Evolutionary conservation across 1,139 yeast species (phyloP), one percentile per base, ranked within the genome.

Genomic region (Nematodospora anomalae): DNA sequence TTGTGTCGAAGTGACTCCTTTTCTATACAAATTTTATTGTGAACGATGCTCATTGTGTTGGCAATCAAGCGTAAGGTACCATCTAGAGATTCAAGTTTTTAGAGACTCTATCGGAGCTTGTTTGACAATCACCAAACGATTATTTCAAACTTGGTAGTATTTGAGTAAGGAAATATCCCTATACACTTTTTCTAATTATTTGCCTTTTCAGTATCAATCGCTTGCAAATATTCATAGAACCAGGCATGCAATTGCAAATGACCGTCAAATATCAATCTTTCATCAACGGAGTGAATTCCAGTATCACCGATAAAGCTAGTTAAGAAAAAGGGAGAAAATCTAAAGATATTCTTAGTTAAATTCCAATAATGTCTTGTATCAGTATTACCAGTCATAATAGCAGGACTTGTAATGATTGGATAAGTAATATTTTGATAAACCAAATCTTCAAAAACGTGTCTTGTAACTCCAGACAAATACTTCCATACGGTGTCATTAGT

Each of bases 361-460:
- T 68, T 60, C 90, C 94, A 85, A 62, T 84, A 87, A 55, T 78
- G 75, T 53, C 77, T 75, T 6, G 96, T 87, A 56, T 88, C 96
- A 2, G 96, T 88, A 59, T 87, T 88, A 22, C 86, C 96, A 4
- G 86, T 72, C 78, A 84, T 76, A 35, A 85, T 54, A 13, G 76
- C 66, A 8, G 95, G 94, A 2, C 89, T 64, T 15, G 79, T 65
- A 35, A 83, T 66, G 22, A 80, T 61, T 16, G 77, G 67, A 28
- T 66, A 55, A 9, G 52, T 54, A 22, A 60, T 40, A 24, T 64
- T 58, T 7, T 67, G 60, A 49, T 54, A 58, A 4, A 67, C 67
- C 46, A 66, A 54, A 32, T 67, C 71, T 44, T 71, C 74, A 38
- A 60, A 55, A 27, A 73, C 67, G 43, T 69, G 72, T 47, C 74